Base-by-base conservation (phyloP, 2,329 filamentous ascomycete genomes). In the Cordyceps farinosa region DNA sequence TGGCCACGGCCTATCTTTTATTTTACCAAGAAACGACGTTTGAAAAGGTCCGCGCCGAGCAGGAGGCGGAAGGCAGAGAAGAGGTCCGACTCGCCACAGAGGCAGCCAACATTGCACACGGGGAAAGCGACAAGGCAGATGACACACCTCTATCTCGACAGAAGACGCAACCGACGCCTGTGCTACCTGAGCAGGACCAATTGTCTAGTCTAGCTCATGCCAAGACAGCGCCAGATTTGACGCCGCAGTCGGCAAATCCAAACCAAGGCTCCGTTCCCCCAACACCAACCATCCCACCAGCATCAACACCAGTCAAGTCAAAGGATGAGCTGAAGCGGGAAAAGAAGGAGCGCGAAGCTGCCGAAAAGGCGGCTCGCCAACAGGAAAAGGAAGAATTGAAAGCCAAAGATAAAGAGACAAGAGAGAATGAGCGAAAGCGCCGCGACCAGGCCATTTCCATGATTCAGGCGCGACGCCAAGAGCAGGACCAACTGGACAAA, bases 1-100 rank as follows among this genome's bases (percentile, higher is more conserved):
- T 96, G 75, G 95, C 95, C 10, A 97, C 93, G 70, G 95, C 95
- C 36, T 99, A 99, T 71, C 93, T 99, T 17, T 80, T 99, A 10
- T 99, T 99, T 75, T 99, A 99, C 77, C 95, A 97, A 74, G 94
- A 99, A 76, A 98, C 86, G 3, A 88, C 86, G 0, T 84, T 87
- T 64, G 86, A 88, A 69, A 86, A 87, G 69, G 82, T 87, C 60
- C 79, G 84, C 65, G 88, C 87, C 63, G 93, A 98, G 75, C 90
- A 96, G 73, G 92, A 96, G 70, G 88, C 86, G 53, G 92, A 97
- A 73, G 89, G 89, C 11, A 77, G 81, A 70, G 87, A 82, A 74
- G 89, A 87, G 71, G 82, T 84, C 62, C 80, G 80, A 70, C 75
- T 85, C 69, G 81, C 82, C 62, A 82, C 80, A 67, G 77, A 85